Percentiles rank a stretch among this genome's conserved stretches.
Evolutionary conservation across 805 yeast species (phyloP).

Genomic region (Metschnikowia vanudenii): DNA sequence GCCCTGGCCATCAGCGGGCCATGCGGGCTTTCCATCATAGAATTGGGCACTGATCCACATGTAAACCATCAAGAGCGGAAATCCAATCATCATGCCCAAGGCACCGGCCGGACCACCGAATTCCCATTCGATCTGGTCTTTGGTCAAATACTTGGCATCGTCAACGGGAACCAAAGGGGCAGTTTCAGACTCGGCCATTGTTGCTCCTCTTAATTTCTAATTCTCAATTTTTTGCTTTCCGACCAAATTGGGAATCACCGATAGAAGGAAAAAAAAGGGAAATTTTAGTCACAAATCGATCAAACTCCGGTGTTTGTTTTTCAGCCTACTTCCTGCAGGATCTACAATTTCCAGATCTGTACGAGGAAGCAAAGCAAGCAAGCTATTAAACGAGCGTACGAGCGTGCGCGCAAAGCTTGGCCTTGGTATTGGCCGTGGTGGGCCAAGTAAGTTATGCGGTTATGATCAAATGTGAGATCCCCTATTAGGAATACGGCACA

Average conservation of each 20-base stretch:
- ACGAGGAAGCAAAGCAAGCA: constrained; percentile 5
- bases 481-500: too few species aligned
- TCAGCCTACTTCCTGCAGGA: not conserved
- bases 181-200: constrained; percentile 7
- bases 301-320: constrained; percentile 1
- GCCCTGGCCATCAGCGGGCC: constrained; percentile 58
- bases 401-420: not conserved
- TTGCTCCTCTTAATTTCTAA: not conserved
- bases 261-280: not conserved
- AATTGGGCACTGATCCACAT: constrained; percentile 91
- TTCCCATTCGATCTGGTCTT: constrained; percentile 69
- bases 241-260: not conserved
- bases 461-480: too few species aligned
- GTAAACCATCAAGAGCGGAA: constrained; percentile 92
- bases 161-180: constrained; percentile 10
- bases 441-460: too few species aligned
- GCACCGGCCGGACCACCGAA: constrained; percentile 95
- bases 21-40: constrained; percentile 70
- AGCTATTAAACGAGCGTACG: not conserved
- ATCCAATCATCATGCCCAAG: constrained; percentile 85
- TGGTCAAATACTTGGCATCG: constrained; percentile 30
- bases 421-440: too few species aligned
- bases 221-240: not conserved
- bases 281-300: not conserved
- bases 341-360: not conserved